A percentile compares a stretch with the other conserved stretches of the same genome.
Conservation (phyloP, 1,139 yeast genomes). For the Blastobotrys apis region DNA sequence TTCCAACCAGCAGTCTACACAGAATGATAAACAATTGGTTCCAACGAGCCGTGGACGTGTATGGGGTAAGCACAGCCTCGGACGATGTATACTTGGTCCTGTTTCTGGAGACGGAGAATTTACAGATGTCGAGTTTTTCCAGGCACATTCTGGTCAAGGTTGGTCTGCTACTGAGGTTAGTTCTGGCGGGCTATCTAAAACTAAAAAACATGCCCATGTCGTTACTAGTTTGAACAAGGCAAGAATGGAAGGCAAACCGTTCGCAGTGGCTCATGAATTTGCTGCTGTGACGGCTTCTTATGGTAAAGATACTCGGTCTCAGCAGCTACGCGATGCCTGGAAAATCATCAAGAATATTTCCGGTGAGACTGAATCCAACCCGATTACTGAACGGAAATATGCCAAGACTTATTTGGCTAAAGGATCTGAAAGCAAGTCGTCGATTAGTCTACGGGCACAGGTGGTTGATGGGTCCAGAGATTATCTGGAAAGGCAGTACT, state of each 20-base stretch:
- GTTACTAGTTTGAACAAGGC: conserved; percentile 67
- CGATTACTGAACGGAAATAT: conserved; percentile 47
- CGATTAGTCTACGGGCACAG: conserved; percentile 42
- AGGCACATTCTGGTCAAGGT: conserved; percentile 23
- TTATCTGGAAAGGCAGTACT: conserved; percentile 73
- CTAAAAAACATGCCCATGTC: conserved; percentile 62
- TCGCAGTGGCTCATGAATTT: conserved; percentile 51
- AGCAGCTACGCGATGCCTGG: conserved; percentile 39
- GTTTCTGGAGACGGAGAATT: conserved; percentile 31
- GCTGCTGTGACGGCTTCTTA: conserved; percentile 41
- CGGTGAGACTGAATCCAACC: conserved; percentile 26
- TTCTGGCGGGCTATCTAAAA: conserved; percentile 24
- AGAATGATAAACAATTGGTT: conserved; percentile 1
- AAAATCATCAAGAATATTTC: conserved; percentile 30
- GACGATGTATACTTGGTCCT: conserved; percentile 38
- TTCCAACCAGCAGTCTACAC: conserved; percentile 1
- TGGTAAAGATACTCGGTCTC: conserved; percentile 35
- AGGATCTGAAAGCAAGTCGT: conserved; percentile 30
- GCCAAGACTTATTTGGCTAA: conserved; percentile 34
- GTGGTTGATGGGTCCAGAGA: conserved; percentile 55
- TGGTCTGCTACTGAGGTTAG: background rate
- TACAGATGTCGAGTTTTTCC: conserved; percentile 31
- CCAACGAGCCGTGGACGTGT: conserved; percentile 14
- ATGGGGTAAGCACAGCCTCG: conserved; percentile 35
- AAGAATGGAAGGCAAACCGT: conserved; percentile 49